These are phyloP conservation scores for Saccharum hybrid DNA, from an alignment of 202 grass and related monocot species.

Conservation along the genomic window DNA sequence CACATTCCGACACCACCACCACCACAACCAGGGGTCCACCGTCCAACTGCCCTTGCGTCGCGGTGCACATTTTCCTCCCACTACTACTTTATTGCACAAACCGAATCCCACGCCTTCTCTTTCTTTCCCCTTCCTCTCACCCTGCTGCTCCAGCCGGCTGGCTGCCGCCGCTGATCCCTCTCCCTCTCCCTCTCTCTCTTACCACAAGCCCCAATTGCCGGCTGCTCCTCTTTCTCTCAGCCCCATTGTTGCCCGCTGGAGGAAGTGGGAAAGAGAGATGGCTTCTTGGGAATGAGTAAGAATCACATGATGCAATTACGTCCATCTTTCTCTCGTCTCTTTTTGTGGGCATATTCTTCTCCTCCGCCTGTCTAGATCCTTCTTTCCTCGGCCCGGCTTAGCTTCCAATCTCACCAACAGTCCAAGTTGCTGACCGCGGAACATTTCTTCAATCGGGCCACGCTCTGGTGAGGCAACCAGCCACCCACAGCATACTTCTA, in stretches of 20 bases:
- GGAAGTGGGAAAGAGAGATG: background rate
- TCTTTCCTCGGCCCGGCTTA: constrained; percentile 11
- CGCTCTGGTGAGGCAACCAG: constrained; percentile 26
- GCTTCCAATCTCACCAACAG: constrained; percentile 8
- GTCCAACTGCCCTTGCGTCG: background rate
- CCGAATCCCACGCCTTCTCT: constrained; percentile 40
- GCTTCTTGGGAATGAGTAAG: constrained; percentile 44
- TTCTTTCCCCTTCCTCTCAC: constrained; percentile 14
- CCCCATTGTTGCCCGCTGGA: constrained; percentile 26
- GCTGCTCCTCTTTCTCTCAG: background rate
- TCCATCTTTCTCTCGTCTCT: background rate
- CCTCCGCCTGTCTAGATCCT: constrained; percentile 45
- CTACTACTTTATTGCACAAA: constrained; percentile 29
- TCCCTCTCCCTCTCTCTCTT: background rate
- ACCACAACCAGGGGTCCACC: background rate
- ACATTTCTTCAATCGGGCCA: constrained; percentile 1
- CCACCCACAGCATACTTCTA: background rate
- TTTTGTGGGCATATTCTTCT: constrained; percentile 42
- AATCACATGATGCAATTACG: constrained; percentile 25
- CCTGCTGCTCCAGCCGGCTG: constrained; percentile 5
- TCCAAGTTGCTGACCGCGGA: constrained; percentile 23
- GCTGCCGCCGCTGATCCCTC: background rate
- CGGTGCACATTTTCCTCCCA: constrained; percentile 25
- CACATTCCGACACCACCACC: background rate
- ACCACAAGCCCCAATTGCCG: constrained; percentile 34